Evolutionary conservation across 1,284 basidiomycete genomes (phyloP).

Genomic region (Quambalaria eucalypti): DNA sequence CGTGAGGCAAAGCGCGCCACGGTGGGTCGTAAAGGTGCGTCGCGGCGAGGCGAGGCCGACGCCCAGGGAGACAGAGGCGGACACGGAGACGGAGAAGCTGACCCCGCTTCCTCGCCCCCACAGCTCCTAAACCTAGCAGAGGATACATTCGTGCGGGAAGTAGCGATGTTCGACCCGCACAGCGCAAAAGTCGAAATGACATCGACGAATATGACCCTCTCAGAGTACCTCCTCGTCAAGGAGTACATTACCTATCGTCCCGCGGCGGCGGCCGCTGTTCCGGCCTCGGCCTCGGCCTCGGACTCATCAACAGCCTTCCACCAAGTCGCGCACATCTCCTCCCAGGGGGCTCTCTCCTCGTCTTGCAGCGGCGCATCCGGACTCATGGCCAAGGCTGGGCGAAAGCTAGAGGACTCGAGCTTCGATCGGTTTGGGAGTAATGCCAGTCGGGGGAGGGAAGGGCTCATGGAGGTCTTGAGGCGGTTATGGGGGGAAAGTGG

Average conservation of each 20-base stretch:
- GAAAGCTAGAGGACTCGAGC: slow-evolving; percentile 70
- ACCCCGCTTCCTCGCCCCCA: not conserved
- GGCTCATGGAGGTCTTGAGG: slow-evolving; percentile 74
- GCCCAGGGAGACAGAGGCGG: too few species aligned
- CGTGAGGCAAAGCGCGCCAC: slow-evolving; percentile 73
- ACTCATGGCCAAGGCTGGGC: slow-evolving; percentile 54
- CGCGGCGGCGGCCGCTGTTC: slow-evolving; percentile 31
- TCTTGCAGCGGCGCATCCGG: not conserved
- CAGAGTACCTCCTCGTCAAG: slow-evolving; percentile 77
- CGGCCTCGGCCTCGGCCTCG: not conserved
- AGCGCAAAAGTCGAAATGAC: slow-evolving; percentile 21
- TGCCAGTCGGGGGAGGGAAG: slow-evolving; percentile 71
- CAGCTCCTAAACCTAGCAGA: slow-evolving; percentile 79
- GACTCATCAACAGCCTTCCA: slow-evolving; percentile 57
- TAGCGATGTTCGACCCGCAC: slow-evolving; percentile 58
- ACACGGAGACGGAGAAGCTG: not conserved
- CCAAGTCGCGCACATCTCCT: slow-evolving; percentile 76
- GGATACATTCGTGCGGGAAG: slow-evolving; percentile 86
- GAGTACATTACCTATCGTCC: slow-evolving; percentile 82
- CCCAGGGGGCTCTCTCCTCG: slow-evolving; percentile 58
- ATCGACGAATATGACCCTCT: slow-evolving; percentile 59
- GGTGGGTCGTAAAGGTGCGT: slow-evolving; percentile 71
- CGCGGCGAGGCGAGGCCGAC: too few species aligned
- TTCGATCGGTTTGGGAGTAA: slow-evolving; percentile 78
- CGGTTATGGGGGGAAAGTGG: slow-evolving; percentile 52